These are phyloP conservation scores for Cladorrhinum sp. DNA, from an alignment of 2,329 filamentous ascomycete genomes.

Conservation along the genomic window DNA sequence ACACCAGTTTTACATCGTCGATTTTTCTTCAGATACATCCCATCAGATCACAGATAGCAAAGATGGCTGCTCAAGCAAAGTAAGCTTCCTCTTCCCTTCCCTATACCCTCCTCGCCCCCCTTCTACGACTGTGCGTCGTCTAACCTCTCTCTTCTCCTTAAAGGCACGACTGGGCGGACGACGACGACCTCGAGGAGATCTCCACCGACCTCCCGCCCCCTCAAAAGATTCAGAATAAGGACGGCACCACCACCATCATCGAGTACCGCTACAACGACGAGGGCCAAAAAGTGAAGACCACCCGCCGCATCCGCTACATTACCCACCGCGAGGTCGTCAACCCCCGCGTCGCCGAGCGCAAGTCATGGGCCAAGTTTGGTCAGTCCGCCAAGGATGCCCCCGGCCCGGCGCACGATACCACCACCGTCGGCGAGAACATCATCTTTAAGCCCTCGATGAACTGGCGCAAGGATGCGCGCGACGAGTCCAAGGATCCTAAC, in stretches of 20 bases:
- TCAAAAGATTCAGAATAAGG: conserved; percentile 93
- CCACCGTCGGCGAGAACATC: conserved; percentile 95
- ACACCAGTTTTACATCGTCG: neutral
- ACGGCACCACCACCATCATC: conserved; percentile 94
- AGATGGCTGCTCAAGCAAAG: conserved; percentile 28
- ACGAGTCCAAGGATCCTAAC: conserved; percentile 69
- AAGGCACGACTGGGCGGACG: conserved; percentile 87
- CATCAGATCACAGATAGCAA: conserved; percentile 11
- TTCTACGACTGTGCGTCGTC: neutral
- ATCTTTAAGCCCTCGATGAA: conserved; percentile 89
- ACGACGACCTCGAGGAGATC: conserved; percentile 81
- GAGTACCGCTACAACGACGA: conserved; percentile 88
- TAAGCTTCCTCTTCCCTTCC: conserved; percentile 15
- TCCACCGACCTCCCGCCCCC: conserved; percentile 70
- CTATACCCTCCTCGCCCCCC: neutral
- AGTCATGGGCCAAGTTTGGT: conserved; percentile 91
- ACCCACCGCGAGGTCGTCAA: conserved; percentile 92
- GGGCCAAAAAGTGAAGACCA: conserved; percentile 95
- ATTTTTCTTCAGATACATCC: neutral
- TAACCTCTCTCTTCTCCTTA: neutral
- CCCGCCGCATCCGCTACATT: conserved; percentile 88
- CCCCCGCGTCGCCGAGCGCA: conserved; percentile 92
- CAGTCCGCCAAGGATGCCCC: conserved; percentile 77
- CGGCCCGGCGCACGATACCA: conserved; percentile 85
- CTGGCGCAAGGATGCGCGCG: conserved; percentile 88